phyloP scores from a whole-genome alignment of 306 rosid species.

The Delonix regia region DNA sequence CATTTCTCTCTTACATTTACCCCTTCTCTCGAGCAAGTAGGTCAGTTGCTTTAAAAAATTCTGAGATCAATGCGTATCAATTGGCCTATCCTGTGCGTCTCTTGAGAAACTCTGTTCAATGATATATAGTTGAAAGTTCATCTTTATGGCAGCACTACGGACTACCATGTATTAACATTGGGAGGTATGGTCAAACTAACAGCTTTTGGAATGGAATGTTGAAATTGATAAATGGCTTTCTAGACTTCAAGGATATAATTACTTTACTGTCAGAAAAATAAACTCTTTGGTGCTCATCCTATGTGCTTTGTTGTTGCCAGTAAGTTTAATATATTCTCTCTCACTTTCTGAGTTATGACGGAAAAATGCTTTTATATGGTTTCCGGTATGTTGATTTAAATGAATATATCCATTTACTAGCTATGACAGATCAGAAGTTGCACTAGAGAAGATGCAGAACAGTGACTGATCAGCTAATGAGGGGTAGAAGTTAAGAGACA shows the following conservation, averaged over 20 bases:
- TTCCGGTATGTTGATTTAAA: too few relatives aligned
- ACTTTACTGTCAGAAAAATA: neutral
- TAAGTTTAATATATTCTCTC: neutral
- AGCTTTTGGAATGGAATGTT: neutral
- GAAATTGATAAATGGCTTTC: neutral
- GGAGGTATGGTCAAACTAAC: neutral
- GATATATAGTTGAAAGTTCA: neutral
- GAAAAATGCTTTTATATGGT: neutral
- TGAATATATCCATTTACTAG: neutral
- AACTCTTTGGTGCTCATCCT: neutral
- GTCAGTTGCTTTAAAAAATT: neutral
- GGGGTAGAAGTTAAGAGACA: neutral
- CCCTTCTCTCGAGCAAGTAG: neutral
- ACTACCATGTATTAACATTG: neutral
- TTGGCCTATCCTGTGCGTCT: neutral
- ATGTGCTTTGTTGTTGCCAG: neutral
- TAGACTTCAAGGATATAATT: neutral
- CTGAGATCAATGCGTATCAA: neutral
- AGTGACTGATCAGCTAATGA: neutral
- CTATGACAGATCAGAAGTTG: neutral
- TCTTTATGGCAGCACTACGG: neutral
- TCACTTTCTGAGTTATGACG: neutral
- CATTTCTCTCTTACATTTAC: too few relatives aligned
- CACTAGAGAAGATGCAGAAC: slow-evolving; percentile 11
- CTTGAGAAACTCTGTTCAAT: neutral